Percentiles rank a stretch among this genome's conserved stretches.
Evolutionary conservation across 2,329 filamentous ascomycete species (phyloP).

Genomic region (Claviceps sp.): DNA sequence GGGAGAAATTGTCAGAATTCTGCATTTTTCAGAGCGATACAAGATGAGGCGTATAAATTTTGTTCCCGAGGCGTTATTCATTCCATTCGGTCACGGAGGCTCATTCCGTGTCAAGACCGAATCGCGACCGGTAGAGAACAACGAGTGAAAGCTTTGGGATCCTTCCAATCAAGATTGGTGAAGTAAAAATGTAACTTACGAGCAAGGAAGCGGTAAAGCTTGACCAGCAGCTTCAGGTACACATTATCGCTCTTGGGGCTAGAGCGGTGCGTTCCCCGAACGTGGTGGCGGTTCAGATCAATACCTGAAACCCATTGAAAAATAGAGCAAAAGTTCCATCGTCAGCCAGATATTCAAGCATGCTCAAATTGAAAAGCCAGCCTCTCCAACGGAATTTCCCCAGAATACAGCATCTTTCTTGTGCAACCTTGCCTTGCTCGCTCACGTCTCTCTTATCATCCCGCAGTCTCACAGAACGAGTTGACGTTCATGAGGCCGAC

Average conservation of each 20-base stretch:
- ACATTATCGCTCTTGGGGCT: constrained; percentile 97
- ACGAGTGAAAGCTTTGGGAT: not conserved
- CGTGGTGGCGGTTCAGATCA: constrained; percentile 58
- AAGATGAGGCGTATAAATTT: too few relatives aligned
- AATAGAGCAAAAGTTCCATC: constrained; percentile 23
- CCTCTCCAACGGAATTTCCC: constrained; percentile 3
- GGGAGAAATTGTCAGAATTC: constrained; percentile 7
- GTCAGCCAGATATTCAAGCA: constrained; percentile 52
- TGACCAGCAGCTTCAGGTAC: constrained; percentile 93
- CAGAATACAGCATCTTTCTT: not conserved
- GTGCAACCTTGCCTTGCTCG: not conserved
- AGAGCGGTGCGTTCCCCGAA: constrained; percentile 68
- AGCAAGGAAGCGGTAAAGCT: constrained; percentile 94
- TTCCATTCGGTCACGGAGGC: not conserved
- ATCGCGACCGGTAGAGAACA: not conserved
- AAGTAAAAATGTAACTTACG: constrained; percentile 49
- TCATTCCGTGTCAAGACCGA: not conserved
- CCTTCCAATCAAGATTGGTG: constrained; percentile 22
- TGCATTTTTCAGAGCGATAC: too few relatives aligned
- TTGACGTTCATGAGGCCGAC: not conserved
- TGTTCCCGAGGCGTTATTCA: too few relatives aligned
- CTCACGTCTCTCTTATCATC: not conserved
- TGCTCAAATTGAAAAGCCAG: constrained; percentile 34
- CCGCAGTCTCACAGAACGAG: not conserved
- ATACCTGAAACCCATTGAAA: constrained; percentile 39